Percentiles rank a stretch among this genome's conserved stretches.
phyloP scores from a whole-genome alignment of 176 grass and related monocot species.

The Rhipidocladum racemiflorum region DNA sequence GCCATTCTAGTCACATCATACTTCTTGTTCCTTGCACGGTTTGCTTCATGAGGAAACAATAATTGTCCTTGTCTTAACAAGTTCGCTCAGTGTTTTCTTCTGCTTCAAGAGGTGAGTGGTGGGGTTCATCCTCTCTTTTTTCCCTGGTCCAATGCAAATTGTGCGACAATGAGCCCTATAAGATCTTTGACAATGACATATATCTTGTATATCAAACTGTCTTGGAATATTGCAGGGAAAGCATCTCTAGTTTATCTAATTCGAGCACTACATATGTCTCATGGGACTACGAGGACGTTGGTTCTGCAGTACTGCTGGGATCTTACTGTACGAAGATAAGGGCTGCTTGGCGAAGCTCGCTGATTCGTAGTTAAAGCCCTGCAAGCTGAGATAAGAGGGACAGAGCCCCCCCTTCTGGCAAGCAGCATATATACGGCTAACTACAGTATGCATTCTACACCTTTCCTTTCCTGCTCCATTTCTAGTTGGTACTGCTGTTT shows the following conservation, averaged over 20 bases:
- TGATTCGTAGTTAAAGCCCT: slow-evolving; percentile 26
- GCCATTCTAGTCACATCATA: neutral
- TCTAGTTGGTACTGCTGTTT: slow-evolving; percentile 8
- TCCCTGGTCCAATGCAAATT: slow-evolving; percentile 22
- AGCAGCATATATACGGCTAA: slow-evolving; percentile 26
- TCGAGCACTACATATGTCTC: slow-evolving; percentile 14
- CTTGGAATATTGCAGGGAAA: slow-evolving; percentile 44
- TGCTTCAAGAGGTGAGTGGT: slow-evolving; percentile 15
- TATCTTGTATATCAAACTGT: slow-evolving; percentile 34
- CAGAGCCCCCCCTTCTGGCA: slow-evolving; percentile 12
- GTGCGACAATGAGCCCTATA: slow-evolving; percentile 20
- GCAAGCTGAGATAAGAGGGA: slow-evolving; percentile 17
- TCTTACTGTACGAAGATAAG: slow-evolving; percentile 42
- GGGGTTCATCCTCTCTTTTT: neutral
- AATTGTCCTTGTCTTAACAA: neutral
- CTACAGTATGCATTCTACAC: slow-evolving; percentile 39
- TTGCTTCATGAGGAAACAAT: neutral
- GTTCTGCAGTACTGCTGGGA: slow-evolving; percentile 28
- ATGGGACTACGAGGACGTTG: slow-evolving; percentile 8
- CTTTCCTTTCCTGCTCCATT: slow-evolving; percentile 29
- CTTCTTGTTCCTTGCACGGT: slow-evolving; percentile 9
- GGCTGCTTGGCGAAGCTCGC: slow-evolving; percentile 21
- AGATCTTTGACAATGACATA: slow-evolving; percentile 48
- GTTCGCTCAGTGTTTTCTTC: neutral
- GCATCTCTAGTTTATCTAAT: slow-evolving; percentile 35